These are phyloP conservation scores for Backusella luteola DNA, from an alignment of 192 early-diverging fungal species.

Conservation along the genomic window DNA sequence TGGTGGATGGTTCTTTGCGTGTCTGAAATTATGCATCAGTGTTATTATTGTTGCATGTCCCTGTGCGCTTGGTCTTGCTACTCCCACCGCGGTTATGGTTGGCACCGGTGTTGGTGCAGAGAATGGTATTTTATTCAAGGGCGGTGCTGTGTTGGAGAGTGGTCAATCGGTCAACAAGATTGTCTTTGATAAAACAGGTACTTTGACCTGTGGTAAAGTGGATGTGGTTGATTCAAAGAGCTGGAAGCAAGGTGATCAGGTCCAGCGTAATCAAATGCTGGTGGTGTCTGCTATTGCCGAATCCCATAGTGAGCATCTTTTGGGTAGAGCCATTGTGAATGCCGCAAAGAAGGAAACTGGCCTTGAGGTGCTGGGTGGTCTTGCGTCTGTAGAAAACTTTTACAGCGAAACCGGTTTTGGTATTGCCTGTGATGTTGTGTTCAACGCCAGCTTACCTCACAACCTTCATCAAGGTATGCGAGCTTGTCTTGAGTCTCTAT, in stretches of 20 bases:
- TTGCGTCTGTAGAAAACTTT: conserved; percentile 57
- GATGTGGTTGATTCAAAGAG: conserved; percentile 53
- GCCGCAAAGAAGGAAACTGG: conserved; percentile 47
- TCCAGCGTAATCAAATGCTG: conserved; percentile 1
- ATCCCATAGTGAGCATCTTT: conserved; percentile 82
- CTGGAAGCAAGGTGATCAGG: neutral
- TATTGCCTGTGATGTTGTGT: conserved; percentile 26
- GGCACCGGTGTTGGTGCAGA: conserved; percentile 96
- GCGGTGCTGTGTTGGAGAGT: conserved; percentile 81
- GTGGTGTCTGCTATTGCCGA: conserved; percentile 73
- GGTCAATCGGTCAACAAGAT: conserved; percentile 81
- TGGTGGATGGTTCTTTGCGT: conserved; percentile 71
- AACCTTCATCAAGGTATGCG: neutral
- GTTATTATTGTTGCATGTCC: conserved; percentile 98
- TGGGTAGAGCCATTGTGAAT: conserved; percentile 75
- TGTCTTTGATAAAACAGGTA: conserved; percentile 99
- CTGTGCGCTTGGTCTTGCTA: conserved; percentile 93
- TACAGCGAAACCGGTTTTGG: conserved; percentile 51
- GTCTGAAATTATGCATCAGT: conserved; percentile 87
- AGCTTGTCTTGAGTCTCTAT: neutral
- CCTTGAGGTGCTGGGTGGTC: conserved; percentile 31
- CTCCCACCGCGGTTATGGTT: conserved; percentile 98
- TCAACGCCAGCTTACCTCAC: conserved; percentile 1
- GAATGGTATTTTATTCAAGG: conserved; percentile 95
- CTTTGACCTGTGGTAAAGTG: conserved; percentile 78